Evolutionary conservation across 106 monocot genomes (phyloP), one percentile per base, ranked within the genome.

Genomic region (Xerophyta viscosa): DNA sequence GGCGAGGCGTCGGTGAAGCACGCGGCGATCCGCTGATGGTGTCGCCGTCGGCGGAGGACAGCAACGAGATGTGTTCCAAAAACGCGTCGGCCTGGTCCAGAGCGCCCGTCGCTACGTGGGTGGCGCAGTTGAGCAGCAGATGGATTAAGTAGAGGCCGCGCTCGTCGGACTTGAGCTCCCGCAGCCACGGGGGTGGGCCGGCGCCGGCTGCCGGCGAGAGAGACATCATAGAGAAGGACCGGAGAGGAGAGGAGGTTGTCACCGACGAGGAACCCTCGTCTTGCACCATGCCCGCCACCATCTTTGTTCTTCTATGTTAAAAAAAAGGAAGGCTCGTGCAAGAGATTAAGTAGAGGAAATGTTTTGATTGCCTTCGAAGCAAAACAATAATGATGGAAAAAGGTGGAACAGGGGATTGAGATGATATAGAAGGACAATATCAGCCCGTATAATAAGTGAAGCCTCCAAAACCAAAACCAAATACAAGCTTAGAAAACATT

Each of bases 101-200:
- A 8, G 28, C 43, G 30, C 64, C 67, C 27, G 67, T 37, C 18
- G 82, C 58, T 8, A 82, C 82, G 21, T 78, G 71, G 50, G 53
- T 68, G 64, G 73, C 77, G 70, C 87, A 82, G 71, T 82, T 78
- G 24, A 78, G 58, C 18, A 87, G 87, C 52, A 87, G 78, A 26
- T 87, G 87, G 65, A 87, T 75, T 7, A 87, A 73, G 31, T 62
- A 75, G 5, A 87, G 78, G 7, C 87, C 82, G 0, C 87, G 69
- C 51, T 87, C 87, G 29, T 81, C 82, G 4, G 87, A 77, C n/a
- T 61, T 61, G 12, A 87, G 77, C 24, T 81, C 67, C 2, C 75
- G 65, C 19, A 76, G 28, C 71, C 72, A 76, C 7, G 67, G 64
- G 2, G 45, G 19, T 7, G 67, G 64, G 0, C 20, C 50, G 36